Base-by-base conservation (phyloP, 441 rosid genomes). In the Adansonia rubrostipa region DNA sequence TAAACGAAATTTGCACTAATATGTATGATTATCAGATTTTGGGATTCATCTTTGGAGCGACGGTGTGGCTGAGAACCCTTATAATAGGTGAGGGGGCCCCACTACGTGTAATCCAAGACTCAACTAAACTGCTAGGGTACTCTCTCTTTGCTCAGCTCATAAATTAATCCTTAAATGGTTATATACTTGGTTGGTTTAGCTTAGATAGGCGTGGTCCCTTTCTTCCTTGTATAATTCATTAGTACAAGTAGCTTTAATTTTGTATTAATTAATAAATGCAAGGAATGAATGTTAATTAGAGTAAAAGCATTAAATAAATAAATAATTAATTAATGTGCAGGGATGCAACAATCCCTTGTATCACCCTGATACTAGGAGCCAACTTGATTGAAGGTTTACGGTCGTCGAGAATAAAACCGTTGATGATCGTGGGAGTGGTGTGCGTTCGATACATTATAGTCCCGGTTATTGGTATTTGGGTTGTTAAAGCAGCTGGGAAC, bases 301-400 rank as follows among this genome's bases (percentile, higher is more conserved):
- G 40, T 36, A 36, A 36, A 36, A 36, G 40, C 40, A 36, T 36
- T 36, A 36, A 36, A 36, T 36, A 36, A 36, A 36, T 36, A 36
- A 36, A 3, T 36, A 36, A 36, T 36, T 36, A 36, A 36, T 36
- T 36, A 36, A 36, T 36, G 3, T 81, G 85, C 85, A 93, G 98
- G 60, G 92, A 90, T 77, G 97, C 97, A 60, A 92, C 99, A 15
- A 91, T 93, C 82, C 91, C 99, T 71, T 91, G 91, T 60, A 91
- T 89, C 82, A 90, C 95, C 1, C 94, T 95, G 77, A 93, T 95
- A 75, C 82, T 95, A 48, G 98, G 99, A 63, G 97, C 97, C 77
- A 95, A 92, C 89, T 97, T 95, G 57, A 84, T 85, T 6, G 91
- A 88, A 88, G 98, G 99, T 4, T 83, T 92, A 73, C 84, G 90